Base-by-base conservation (phyloP, 805 yeast species). In the Candida fluviatilis region DNA sequence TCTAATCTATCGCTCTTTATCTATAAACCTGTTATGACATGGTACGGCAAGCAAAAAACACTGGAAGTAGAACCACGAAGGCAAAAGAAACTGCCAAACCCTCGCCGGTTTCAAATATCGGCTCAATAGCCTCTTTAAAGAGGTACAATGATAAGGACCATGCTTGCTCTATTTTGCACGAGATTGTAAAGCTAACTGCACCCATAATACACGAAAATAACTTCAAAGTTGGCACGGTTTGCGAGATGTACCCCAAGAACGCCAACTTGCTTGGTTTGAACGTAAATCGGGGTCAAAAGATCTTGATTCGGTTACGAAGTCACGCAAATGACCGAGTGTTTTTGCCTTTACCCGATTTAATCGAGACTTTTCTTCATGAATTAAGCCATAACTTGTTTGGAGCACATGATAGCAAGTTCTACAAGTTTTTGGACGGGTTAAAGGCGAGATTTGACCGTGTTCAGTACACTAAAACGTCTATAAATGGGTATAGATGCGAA, bases 351-450 rank as follows among this genome's bases (percentile, higher is more conserved):
- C 71, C 78, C 3, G 80, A 79, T 36, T 61, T 90, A 2, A 54
- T 90, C 18, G 95, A 89, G 1, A 88, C 96, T 0, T 75, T 89
- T 79, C 64, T 91, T 4, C 98, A 91, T 58, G 98, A 91, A 56
- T 66, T 91, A 30, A 76, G 87, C 2, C 98, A 91, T 56, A 90
- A 88, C 55, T 55, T 69, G 15, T 65, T 66, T 51, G 96, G 96
- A 0, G 84, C 95, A 0, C 98, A 91, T 54, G 83, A 91, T 62
- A 73, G 63, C 2, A 62, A 61, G 41, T 91, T 91, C 54, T 86
- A 86, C 54, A 63, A 64, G 36, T 71, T 72, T 36, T 57, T 88
- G 46, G 91, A 84, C 38, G 78, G 75, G 42, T 64, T 84, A 29
- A 75, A 73, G 40, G 64, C 63, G 4, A 62, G 83, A 50, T 78